Percentiles rank a stretch among this genome's conserved stretches.
Conservation (phyloP, 108 stramenopile genomes). For the Cyclostephanos invisitatus region DNA sequence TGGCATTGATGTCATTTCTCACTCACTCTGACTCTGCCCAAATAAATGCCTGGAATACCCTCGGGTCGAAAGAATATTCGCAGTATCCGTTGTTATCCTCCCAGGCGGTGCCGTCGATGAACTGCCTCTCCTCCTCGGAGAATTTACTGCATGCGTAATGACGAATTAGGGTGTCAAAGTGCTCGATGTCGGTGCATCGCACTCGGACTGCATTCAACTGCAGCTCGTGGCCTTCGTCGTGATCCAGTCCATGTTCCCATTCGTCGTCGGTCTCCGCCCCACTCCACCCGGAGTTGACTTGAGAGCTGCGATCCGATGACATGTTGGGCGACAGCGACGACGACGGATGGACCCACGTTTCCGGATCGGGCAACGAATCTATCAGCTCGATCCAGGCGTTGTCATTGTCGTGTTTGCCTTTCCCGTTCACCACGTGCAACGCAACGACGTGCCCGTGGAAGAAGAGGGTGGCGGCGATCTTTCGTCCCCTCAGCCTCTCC, state of each 20-base stretch:
- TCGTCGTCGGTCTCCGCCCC: background rate
- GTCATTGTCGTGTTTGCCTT: background rate
- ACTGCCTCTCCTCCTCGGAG: slow-evolving; percentile 44
- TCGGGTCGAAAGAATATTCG: slow-evolving; percentile 61
- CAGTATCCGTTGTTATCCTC: slow-evolving; percentile 52
- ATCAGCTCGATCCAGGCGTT: slow-evolving; percentile 46
- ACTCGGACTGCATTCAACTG: slow-evolving; percentile 42
- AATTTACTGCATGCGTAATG: slow-evolving; percentile 68
- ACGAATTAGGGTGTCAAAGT: slow-evolving; percentile 40
- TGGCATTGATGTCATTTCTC: background rate
- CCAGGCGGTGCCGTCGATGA: slow-evolving; percentile 58
- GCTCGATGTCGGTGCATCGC: slow-evolving; percentile 47
- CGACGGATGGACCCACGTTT: slow-evolving; percentile 24
- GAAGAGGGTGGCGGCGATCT: slow-evolving; percentile 62
- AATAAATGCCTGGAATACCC: slow-evolving; percentile 77
- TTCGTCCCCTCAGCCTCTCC: slow-evolving; percentile 15
- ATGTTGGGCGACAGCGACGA: background rate
- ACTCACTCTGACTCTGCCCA: slow-evolving; percentile 47
- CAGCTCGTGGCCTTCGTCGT: slow-evolving; percentile 4
- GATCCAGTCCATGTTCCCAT: background rate
- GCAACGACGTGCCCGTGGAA: slow-evolving; percentile 74
- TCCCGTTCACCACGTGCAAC: slow-evolving; percentile 33
- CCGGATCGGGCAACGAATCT: slow-evolving; percentile 47
- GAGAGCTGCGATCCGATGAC: background rate
- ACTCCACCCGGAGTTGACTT: no score